A percentile compares a stretch with the other conserved stretches of the same genome.
phyloP scores from a whole-genome alignment of 495 filamentous ascomycete genomes.

The Lophium mytilinum region DNA sequence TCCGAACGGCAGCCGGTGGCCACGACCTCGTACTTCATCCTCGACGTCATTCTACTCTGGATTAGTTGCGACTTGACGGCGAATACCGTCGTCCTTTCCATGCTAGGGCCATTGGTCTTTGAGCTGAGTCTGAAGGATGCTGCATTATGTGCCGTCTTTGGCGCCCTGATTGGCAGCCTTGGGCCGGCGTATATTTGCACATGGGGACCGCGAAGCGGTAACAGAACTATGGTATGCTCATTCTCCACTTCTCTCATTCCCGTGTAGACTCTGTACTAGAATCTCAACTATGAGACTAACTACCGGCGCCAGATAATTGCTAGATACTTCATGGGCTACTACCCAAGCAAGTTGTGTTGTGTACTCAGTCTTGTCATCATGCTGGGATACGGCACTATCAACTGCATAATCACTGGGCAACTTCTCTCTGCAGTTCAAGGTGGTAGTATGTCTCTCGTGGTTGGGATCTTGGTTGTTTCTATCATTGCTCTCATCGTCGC shows the following conservation, averaged over 20 bases:
- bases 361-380: constrained; percentile 9
- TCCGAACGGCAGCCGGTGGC: constrained; percentile 3
- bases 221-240: constrained; percentile 17
- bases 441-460: constrained; percentile 17
- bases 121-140: constrained; percentile 13
- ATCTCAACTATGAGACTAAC: neutral
- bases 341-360: constrained; percentile 6
- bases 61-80: constrained; percentile 9
- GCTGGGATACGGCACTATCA: constrained; percentile 8
- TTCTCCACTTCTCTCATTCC: neutral
- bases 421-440: constrained; percentile 42
- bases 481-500: constrained; percentile 13
- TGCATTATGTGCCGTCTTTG: constrained; percentile 8
- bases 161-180: constrained; percentile 1
- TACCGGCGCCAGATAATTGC: constrained; percentile 1
- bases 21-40: neutral
- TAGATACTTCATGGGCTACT: constrained; percentile 18
- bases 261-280: neutral
- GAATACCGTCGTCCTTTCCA: constrained; percentile 7
- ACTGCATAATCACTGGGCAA: constrained; percentile 39
- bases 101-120: constrained; percentile 11
- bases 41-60: constrained; percentile 17
- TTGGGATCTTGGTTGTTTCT: constrained; percentile 21
- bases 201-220: constrained; percentile 11
- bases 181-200: constrained; percentile 12